Base-by-base conservation (phyloP, 306 rosid genomes). In the Sphenostylis stenocarpa region DNA sequence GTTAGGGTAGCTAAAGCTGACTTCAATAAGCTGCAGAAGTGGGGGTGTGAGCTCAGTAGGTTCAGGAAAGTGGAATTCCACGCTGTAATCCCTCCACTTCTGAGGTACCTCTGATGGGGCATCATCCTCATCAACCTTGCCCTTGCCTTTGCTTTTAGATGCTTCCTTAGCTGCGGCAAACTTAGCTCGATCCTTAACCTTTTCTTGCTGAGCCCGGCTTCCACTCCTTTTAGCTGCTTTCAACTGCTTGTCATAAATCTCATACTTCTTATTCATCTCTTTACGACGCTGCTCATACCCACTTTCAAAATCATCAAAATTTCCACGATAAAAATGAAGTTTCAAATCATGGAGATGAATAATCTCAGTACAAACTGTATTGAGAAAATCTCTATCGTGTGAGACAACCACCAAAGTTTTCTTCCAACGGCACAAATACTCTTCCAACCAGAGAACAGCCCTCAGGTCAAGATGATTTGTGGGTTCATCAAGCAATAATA, bases 281-380 rank as follows among this genome's bases (percentile, higher is more conserved):
- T 90, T 91, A 45, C 91, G 88, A 53, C 91, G 94, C 81, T 91
- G 94, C 62, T 91, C 97, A 53, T 89, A 91, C 23, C 92, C 97
- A 12, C 78, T 89, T 79, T 91, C 94, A 78, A 91, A 91, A 73
- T 74, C 91, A 67, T 86, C 89, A 81, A 91, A 89, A 74, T 91
- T 89, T 48, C 97, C 97, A 28, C 94, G 90, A 60, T 89, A 89
- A 45, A 91, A 84, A 60, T 91, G 91, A 75, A 91, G 94, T 85
- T 86, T 87, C 64, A 87, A 74, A 75, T 91, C 94, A 81, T 91
- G 94, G 47, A 89, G 87, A 81, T 91, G 97, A 80, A 91, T 89
- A 72, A 89, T 89, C 77, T 88, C 90, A 51, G 53, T 73, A 87
- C 90, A 87, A 2, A 91, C 94, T 5, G 90, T 81, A 58, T 91